A percentile compares a stretch with the other conserved stretches of the same genome.
Conservation (phyloP, 208 protist genomes). For the Acanthamoeba healyi region DNA sequence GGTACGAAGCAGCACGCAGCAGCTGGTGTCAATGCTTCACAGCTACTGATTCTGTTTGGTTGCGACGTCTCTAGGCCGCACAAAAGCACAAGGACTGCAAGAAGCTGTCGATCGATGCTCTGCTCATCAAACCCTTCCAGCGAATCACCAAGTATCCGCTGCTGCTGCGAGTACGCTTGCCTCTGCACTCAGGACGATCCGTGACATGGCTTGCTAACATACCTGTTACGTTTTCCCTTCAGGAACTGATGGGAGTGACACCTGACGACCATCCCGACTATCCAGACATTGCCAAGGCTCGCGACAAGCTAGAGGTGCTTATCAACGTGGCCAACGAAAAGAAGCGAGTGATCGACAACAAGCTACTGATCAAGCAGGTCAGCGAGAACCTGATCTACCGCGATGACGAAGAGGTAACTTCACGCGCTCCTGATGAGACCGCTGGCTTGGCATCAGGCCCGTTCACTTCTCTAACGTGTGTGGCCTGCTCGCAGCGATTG, state of each 20-base stretch:
- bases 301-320: not conserved
- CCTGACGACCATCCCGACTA: conserved; percentile 28
- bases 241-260: conserved; percentile 3
- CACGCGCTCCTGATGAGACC: too few relatives aligned
- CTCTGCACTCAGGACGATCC: not conserved
- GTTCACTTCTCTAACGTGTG: too few relatives aligned
- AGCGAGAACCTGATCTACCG: conserved; percentile 18
- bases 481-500: not conserved
- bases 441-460: too few relatives aligned
- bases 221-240: not conserved
- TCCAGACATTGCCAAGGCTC: not conserved
- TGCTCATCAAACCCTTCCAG: conserved; percentile 73
- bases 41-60: too few relatives aligned
- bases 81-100: conserved; percentile 28
- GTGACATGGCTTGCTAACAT: not conserved
- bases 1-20: not conserved
- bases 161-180: conserved; percentile 10
- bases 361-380: not conserved
- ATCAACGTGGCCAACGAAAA: conserved; percentile 62
- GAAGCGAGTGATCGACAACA: conserved; percentile 31
- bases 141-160: conserved; percentile 73
- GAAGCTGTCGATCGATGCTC: not conserved
- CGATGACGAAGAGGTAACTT: conserved; percentile 17
- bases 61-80: not conserved
- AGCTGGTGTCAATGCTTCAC: too few relatives aligned